phyloP scores from a whole-genome alignment of 116 monocot genomes.

The Iris pallida region DNA sequence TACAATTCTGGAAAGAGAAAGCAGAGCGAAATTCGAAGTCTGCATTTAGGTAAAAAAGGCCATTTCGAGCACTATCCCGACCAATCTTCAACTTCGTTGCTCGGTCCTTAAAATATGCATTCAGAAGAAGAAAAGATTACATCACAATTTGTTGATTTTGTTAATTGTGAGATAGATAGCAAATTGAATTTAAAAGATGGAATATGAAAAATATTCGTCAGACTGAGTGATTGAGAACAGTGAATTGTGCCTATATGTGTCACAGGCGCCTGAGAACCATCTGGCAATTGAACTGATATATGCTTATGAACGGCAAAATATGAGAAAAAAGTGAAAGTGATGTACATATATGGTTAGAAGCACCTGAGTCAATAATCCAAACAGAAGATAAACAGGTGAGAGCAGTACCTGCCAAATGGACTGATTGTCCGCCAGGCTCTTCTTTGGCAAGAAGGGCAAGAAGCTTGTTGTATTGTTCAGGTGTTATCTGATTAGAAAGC shows the following conservation, averaged over 20 bases:
- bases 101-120: no score
- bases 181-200: constrained; percentile 1
- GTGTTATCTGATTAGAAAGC: no score
- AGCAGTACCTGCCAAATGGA: neutral
- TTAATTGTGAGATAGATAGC: neutral
- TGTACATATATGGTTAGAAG: neutral
- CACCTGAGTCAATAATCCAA: neutral
- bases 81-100: no score
- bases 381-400: neutral
- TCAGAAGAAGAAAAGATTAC: no score
- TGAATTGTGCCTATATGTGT: neutral
- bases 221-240: neutral
- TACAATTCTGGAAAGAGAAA: neutral
- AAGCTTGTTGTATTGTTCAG: no score
- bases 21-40: neutral
- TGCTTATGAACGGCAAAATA: neutral
- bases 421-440: neutral
- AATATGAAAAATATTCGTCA: constrained; percentile 2
- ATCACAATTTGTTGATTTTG: no score
- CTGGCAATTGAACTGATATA: neutral
- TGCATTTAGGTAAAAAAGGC: no score
- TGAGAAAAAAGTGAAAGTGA: neutral
- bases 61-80: no score
- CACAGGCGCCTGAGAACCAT: constrained; percentile 1
- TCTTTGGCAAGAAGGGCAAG: no score